Base-by-base conservation (phyloP, 345 rosid species). In the Eucalyptus shirleyi region DNA sequence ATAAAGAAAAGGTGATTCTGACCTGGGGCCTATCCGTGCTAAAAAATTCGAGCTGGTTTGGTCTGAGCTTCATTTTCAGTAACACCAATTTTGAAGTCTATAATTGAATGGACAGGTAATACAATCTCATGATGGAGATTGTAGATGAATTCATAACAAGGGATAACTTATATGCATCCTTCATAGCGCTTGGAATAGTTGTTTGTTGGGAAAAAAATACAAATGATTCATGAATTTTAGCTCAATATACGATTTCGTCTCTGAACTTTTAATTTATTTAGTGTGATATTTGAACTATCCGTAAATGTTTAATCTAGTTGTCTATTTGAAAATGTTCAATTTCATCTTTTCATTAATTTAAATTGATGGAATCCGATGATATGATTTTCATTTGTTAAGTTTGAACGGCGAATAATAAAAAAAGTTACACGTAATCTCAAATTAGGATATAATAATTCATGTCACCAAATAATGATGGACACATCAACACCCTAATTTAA, bases 191-290 rank as follows among this genome's bases (percentile, higher is more conserved):
- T 53, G 23, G 26, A 56, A 56, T 56, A 23, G 62, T 56, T 56
- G 62, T 10, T 56, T 10, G 30, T 24, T 23, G 30, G 28, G 30
- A 24, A 56, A 56, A 23, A 11, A 24, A 56, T 56, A 56, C 13
- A 56, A 23, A 56, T 56, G 6, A 9, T 56, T 56, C 12, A 56
- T 56, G 14, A 56, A 24, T 1, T 24, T 56, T 56, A 56, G 1
- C 0, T 56, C 2, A 56, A 56, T 24, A 10, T 56, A 7, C 3
- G 12, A 56, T 10, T 0, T 24, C 3, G 0, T 56, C 1, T 1
- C 0, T 56, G 6, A 3, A 56, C 5, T 56, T 24, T 56, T 56
- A 56, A 56, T 56, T 56, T 56, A 10, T 56, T 56, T 11, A 56
- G 6, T 56, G 0, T 56, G 12, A 24, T 56, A 24, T 24, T 4